Percentiles rank a stretch among this genome's conserved stretches.
These are phyloP conservation scores for Chrysoporthe austroafricana DNA, from an alignment of 2,329 filamentous ascomycete species.

Conservation along the genomic window DNA sequence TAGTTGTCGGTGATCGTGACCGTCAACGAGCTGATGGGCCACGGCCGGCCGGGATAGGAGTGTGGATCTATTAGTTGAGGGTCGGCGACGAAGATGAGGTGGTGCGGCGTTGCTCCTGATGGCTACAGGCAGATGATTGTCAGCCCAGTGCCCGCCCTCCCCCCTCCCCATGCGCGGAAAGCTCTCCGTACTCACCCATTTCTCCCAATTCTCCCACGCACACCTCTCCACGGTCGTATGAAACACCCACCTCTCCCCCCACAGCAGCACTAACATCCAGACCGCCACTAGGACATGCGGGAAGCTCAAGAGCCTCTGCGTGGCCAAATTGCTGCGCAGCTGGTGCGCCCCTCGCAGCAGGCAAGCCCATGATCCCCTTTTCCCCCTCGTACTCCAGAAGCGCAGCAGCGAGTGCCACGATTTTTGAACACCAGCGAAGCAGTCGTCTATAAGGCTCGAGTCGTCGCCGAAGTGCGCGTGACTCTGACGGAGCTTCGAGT, in stretches of 20 bases:
- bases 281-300: constrained; percentile 69
- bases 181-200: constrained; percentile 68
- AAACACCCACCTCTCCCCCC: constrained; percentile 84
- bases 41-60: constrained; percentile 83
- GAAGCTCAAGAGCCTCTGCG: constrained; percentile 61
- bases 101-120: constrained; percentile 76
- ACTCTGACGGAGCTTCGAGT: constrained; percentile 28
- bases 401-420: constrained; percentile 40
- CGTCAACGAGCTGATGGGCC: constrained; percentile 59
- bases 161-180: not conserved
- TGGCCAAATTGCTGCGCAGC: constrained; percentile 51
- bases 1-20: constrained; percentile 82
- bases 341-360: constrained; percentile 38
- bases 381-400: constrained; percentile 49
- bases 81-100: constrained; percentile 82
- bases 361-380: constrained; percentile 40
- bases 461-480: constrained; percentile 34
- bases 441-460: constrained; percentile 44
- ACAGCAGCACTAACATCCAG: constrained; percentile 80
- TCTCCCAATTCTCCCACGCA: constrained; percentile 86
- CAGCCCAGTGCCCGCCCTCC: constrained; percentile 7
- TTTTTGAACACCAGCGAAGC: constrained; percentile 36
- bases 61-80: constrained; percentile 92
- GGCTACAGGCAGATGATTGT: constrained; percentile 58
- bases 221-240: constrained; percentile 71